Conservation (phyloP, 257 asterid genomes). For the Solanum pennellii region DNA sequence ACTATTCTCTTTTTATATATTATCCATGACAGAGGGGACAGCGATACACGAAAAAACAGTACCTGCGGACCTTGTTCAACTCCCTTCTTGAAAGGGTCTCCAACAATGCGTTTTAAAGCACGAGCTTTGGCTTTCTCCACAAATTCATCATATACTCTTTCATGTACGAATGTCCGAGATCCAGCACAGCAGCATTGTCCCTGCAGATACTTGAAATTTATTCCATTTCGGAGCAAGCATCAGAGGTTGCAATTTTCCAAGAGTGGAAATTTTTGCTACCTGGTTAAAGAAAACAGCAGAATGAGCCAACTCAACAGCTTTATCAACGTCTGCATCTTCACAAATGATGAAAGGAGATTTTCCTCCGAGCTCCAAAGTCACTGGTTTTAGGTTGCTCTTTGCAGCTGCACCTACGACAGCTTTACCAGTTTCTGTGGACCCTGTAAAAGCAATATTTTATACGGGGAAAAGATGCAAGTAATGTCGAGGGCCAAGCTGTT, state of each 20-base stretch:
- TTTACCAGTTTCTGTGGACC: slow-evolving; percentile 34
- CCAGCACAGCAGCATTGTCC: slow-evolving; percentile 85
- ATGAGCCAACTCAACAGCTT: slow-evolving; percentile 16
- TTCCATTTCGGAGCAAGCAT: not conserved
- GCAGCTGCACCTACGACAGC: slow-evolving; percentile 32
- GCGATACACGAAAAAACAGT: not conserved
- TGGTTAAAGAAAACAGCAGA: slow-evolving; percentile 16
- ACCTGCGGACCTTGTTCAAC: slow-evolving; percentile 88
- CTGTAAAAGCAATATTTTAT: slow-evolving; percentile 19
- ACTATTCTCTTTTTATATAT: not conserved
- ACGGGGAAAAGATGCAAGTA: not conserved
- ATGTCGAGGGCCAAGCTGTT: not conserved
- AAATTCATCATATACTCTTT: slow-evolving; percentile 55
- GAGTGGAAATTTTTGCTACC: not conserved
- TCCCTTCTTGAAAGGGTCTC: slow-evolving; percentile 64
- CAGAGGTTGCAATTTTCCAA: not conserved
- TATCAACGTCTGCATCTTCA: slow-evolving; percentile 30
- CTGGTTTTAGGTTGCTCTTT: slow-evolving; percentile 31
- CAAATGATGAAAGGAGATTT: slow-evolving; percentile 29
- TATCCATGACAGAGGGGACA: not conserved
- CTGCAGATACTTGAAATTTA: slow-evolving; percentile 7
- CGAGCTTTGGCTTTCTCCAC: slow-evolving; percentile 55
- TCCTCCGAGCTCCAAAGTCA: slow-evolving; percentile 29
- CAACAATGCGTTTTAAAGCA: slow-evolving; percentile 46
- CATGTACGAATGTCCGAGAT: slow-evolving; percentile 71